Evolutionary conservation across 139 green algal species (phyloP), one percentile per base, ranked within the genome.

Genomic region (Chara braunii): DNA sequence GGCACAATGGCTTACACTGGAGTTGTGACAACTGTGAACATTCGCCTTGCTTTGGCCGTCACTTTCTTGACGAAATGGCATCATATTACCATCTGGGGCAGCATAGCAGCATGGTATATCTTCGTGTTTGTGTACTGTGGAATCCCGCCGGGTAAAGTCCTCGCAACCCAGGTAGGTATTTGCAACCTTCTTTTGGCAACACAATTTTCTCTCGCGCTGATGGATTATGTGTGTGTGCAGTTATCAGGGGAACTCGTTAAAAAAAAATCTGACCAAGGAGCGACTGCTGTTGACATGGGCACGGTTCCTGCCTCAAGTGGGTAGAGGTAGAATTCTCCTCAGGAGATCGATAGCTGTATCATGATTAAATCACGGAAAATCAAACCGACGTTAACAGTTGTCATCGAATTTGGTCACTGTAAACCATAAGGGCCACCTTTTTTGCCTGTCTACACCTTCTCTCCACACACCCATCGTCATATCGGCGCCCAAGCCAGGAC

Each of bases 21-120:
- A 24, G 44, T 85, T 4, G 54, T 83, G 2, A 68, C 78, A 24
- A 68, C 59, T 18, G 68, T 87, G n/a, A 85, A 85, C 75, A 24
- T 82, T 30, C 63, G 75, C 42, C 70, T 87, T 33, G 34, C 69
- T 3, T 56, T 79, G 40, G 40, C 55, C 18, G 37, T 65, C 23
- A 58, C 57, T 55, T 81, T 70, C 51, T 69, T 74, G 28, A 87
- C 73, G 2, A 43, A 33, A 18, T 68, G 60, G 36, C 75, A 83
- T 57, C 67, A 72, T 58, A 18, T 78, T 6, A 51, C 34, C 42
- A 59, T 80, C 5, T 63, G 34, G 43, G 60, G 63, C 36, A 75
- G 51, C 59, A 78, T 86, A 29, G 34, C 18, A 7, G 22, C 78
- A 3, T 84, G 68, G 60, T 74, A 66, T 14, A 30, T 53, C 31